Evolutionary conservation across 441 rosid species (phyloP).

Genomic region (Lepidium campestre): DNA sequence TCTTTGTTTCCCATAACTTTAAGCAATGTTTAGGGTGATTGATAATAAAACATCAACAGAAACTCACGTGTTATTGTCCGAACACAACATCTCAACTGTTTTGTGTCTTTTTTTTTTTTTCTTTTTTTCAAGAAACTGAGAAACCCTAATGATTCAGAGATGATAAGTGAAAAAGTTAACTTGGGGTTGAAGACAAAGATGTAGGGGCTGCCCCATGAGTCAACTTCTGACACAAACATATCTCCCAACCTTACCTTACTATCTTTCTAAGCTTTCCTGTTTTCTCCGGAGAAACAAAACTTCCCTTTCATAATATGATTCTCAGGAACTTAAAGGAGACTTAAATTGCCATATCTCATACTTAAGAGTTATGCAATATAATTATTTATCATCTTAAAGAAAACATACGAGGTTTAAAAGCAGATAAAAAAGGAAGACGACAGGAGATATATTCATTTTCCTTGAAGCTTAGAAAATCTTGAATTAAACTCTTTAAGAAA

Average conservation of each 20-base stretch:
- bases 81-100: slow-evolving; percentile 39
- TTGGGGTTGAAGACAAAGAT: slow-evolving; percentile 19
- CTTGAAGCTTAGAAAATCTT: too few relatives aligned
- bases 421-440: not conserved
- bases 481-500: not conserved
- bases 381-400: not conserved
- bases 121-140: not conserved
- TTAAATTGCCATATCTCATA: not conserved
- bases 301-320: not conserved
- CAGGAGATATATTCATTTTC: too few relatives aligned
- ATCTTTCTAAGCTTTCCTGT: slow-evolving; percentile 4
- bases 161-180: slow-evolving; percentile 4
- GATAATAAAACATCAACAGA: slow-evolving; percentile 31
- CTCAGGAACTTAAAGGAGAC: not conserved
- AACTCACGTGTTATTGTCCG: slow-evolving; percentile 25
- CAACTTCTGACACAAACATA: slow-evolving; percentile 23
- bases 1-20: slow-evolving; percentile 37
- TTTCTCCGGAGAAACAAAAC: not conserved
- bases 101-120: too few relatives aligned
- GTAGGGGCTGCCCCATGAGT: slow-evolving; percentile 5
- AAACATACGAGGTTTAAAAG: not conserved
- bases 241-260: slow-evolving; percentile 20
- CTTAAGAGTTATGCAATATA: not conserved
- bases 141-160: slow-evolving; percentile 19
- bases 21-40: slow-evolving; percentile 41